Evolutionary conservation across 2,329 filamentous ascomycete genomes (phyloP), one percentile per base, ranked within the genome.

Genomic region (Chaetomium sp.): DNA sequence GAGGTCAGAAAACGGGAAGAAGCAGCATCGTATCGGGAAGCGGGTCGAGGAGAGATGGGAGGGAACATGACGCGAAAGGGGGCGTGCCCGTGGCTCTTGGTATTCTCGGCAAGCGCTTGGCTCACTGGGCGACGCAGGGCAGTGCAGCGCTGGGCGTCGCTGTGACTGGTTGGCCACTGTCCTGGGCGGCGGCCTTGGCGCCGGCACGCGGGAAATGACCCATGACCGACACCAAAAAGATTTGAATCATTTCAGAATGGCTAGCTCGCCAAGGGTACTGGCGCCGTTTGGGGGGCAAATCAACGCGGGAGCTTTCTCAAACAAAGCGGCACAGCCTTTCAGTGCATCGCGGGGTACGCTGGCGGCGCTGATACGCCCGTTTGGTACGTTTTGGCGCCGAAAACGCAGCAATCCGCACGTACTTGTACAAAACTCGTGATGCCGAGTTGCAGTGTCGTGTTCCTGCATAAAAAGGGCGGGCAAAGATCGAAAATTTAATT

Each of bases 41-140:
- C 50, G 45, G 52, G 51, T 49, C 49, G 55, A 53, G 45, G 19
- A 41, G 44, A 34, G 45, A 14, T 38, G 50, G 51, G 51, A 9
- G 11, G 43, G 48, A 48, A 36, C 53, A 59, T 61, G 61, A 61
- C 57, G 57, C 59, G 59, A 59, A 53, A 56, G 56, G 54, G 19
- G 52, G 47, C 45, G 34, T 54, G 41, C 49, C 50, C 38, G 51
- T 47, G 50, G 10, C 14, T 50, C 59, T 62, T 61, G 59, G 57
- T 58, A 61, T 57, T 56, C 59, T 58, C 53, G 55, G 54, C 49
- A 52, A 55, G 36, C 55, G 52, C 60, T 62, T 63, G 57, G 59
- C 53, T 52, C 49, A 54, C 52, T 55, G 40, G 55, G 59, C 59
- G 49, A 37, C 37, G 50, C 40, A 14, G 50, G 54, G 57, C 55